Base-by-base conservation (phyloP, 1,284 basidiomycete genomes). In the Ceratobasidium sp. region DNA sequence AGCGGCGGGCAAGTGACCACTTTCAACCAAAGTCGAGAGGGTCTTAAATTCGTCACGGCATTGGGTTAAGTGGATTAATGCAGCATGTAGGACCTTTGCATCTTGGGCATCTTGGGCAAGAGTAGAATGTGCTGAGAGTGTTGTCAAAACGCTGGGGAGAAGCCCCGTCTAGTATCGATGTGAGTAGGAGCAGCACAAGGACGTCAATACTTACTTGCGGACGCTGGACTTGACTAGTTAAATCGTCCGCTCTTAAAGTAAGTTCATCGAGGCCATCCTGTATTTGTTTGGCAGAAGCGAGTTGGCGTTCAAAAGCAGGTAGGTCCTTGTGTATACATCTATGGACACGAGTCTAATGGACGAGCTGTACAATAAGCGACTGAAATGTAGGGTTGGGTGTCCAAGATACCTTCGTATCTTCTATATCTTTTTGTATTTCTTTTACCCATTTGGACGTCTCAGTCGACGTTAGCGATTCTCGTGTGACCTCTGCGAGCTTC, bases 361-460 rank as follows among this genome's bases (percentile, higher is more conserved):
- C 25, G 30, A 46, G 6, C 42, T 2, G 57, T 23, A 47, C 42
- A 39, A 5, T 66, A 59, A 73, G 44, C 69, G 41, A 25, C 29
- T 42, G 36, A 13, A 56, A 23, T 57, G 16, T 23, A 50, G 6
- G 33, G 11, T 62, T 39, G 30, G 39, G 50, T 52, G 29, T 21
- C 27, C 54, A 23, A 25, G n/a, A 70, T 73, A 90, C 90, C 80
- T 89, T 87, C 7, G 88, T 89, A 23, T 80, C 78, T 36, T 78
- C 77, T 71, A 92, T 89, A 21, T 85, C 83, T 50, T 84, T 82
- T 73, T 91, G 84, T 25, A 92, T 80, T 75, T 91, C 88, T 0
- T 77, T 74, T 33, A 90, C 78, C 89, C 89, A 92, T 71, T 84
- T 84, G 27, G 82, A 79, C 13, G 87, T 87, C 50, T 87, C 75